Conservation (phyloP, 768 basidiomycete genomes). For the Phylloporus sp. region DNA sequence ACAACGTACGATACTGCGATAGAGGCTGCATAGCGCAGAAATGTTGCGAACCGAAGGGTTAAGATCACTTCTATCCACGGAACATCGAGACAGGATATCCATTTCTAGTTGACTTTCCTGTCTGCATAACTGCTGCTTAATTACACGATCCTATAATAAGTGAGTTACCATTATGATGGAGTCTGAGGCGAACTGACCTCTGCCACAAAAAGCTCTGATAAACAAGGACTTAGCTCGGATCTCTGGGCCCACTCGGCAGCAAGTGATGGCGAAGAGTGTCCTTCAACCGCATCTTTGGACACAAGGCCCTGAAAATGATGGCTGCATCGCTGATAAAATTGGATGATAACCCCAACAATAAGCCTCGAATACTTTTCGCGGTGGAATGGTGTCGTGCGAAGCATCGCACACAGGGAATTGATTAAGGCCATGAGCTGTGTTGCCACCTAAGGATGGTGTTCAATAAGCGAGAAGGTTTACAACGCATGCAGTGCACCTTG, state of each 20-base stretch:
- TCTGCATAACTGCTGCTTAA: constrained; percentile 54
- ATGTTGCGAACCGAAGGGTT: constrained; percentile 70
- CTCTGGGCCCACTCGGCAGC: constrained; percentile 83
- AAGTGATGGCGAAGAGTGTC: constrained; percentile 46
- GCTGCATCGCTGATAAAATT: constrained; percentile 93
- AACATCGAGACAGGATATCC: constrained; percentile 52
- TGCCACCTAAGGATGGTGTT: constrained; percentile 58
- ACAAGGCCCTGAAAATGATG: constrained; percentile 80
- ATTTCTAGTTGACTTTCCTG: constrained; percentile 82
- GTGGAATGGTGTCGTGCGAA: constrained; percentile 89
- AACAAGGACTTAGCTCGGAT: constrained; percentile 70
- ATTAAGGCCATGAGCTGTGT: constrained; percentile 85
- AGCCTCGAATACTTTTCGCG: constrained; percentile 92
- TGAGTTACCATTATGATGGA: constrained; percentile 1
- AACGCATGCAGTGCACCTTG: constrained; percentile 47
- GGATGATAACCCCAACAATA: constrained; percentile 89
- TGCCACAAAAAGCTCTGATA: constrained; percentile 58
- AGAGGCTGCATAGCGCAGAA: constrained; percentile 69
- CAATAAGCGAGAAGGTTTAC: neutral
- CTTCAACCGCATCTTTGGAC: constrained; percentile 37
- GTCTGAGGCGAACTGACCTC: constrained; percentile 40
- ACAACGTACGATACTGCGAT: constrained; percentile 77
- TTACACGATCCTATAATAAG: constrained; percentile 36
- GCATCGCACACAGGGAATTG: constrained; percentile 89
- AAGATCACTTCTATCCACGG: constrained; percentile 60